Evolutionary conservation across 306 rosid genomes (phyloP).

Genomic region (Prosopis cineraria): DNA sequence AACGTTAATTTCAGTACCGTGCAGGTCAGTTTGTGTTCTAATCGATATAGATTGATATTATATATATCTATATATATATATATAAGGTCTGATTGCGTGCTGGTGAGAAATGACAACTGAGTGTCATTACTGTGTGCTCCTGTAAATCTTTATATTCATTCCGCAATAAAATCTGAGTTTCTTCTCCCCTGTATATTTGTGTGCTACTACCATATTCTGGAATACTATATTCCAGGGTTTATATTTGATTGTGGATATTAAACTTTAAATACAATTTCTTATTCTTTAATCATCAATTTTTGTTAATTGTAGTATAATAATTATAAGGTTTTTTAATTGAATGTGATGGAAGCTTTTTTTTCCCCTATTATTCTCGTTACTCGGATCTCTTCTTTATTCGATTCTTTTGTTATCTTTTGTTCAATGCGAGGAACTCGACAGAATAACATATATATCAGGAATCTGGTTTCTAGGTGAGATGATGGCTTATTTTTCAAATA

Average conservation of each 20-base stretch:
- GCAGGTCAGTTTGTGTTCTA: conserved; percentile 11
- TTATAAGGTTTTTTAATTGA: neutral
- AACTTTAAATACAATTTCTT: neutral
- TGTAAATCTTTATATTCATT: conserved; percentile 20
- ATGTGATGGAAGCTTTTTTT: neutral
- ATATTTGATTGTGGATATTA: neutral
- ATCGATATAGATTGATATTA: neutral
- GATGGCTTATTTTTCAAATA: neutral
- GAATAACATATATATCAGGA: neutral
- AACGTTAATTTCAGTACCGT: conserved; percentile 13
- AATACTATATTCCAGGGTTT: neutral
- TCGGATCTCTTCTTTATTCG: conserved; percentile 2
- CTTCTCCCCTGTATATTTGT: neutral
- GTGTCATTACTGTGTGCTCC: conserved; percentile 12
- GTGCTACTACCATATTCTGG: neutral
- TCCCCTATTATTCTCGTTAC: neutral
- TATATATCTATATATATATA: too few species aligned
- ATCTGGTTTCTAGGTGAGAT: neutral
- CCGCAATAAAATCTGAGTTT: conserved; percentile 9
- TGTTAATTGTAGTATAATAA: neutral
- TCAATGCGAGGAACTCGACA: neutral
- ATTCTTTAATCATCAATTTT: neutral
- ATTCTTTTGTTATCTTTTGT: conserved; percentile 21
- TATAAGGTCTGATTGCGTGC: neutral
- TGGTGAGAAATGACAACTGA: neutral